Percentiles rank a stretch among this genome's conserved stretches.
Evolutionary conservation across 169 alveolate species (phyloP).

Genomic region (Plasmodium gaboni): DNA sequence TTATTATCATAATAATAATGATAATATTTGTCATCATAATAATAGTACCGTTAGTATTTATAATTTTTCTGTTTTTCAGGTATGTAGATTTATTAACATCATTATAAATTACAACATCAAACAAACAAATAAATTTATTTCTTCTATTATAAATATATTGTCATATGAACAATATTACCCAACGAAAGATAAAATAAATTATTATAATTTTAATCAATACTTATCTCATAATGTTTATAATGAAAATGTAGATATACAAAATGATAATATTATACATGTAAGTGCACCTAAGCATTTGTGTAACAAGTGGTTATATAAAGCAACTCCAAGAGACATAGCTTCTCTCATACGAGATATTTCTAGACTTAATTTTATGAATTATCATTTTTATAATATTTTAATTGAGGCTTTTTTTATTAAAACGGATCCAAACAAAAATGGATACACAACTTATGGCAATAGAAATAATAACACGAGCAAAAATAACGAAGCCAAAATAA

Average conservation of each 20-base stretch:
- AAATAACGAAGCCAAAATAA: too few species aligned
- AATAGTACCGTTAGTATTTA: background rate
- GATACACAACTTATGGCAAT: background rate
- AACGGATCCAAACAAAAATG: slow-evolving; percentile 1
- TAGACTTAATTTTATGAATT: slow-evolving; percentile 20
- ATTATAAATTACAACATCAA: slow-evolving; percentile 15
- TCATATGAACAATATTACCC: slow-evolving; percentile 17
- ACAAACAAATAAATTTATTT: background rate
- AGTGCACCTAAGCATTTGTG: slow-evolving; percentile 1
- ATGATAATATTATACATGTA: too few species aligned
- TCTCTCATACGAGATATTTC: slow-evolving; percentile 60
- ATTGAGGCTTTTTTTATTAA: slow-evolving; percentile 36
- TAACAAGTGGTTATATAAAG: slow-evolving; percentile 28
- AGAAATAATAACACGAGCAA: too few species aligned
- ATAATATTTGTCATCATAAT: background rate
- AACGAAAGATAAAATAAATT: background rate
- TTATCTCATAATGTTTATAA: background rate
- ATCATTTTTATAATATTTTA: slow-evolving; percentile 18
- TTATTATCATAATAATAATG: background rate
- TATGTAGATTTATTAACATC: slow-evolving; percentile 45
- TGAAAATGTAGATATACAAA: background rate
- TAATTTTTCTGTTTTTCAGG: slow-evolving; percentile 35
- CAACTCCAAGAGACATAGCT: slow-evolving; percentile 31
- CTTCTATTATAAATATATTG: slow-evolving; percentile 3
- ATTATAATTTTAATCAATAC: background rate